These are phyloP conservation scores for Pichia thaimueangensis DNA, from an alignment of 805 yeast genomes.

Conservation along the genomic window DNA sequence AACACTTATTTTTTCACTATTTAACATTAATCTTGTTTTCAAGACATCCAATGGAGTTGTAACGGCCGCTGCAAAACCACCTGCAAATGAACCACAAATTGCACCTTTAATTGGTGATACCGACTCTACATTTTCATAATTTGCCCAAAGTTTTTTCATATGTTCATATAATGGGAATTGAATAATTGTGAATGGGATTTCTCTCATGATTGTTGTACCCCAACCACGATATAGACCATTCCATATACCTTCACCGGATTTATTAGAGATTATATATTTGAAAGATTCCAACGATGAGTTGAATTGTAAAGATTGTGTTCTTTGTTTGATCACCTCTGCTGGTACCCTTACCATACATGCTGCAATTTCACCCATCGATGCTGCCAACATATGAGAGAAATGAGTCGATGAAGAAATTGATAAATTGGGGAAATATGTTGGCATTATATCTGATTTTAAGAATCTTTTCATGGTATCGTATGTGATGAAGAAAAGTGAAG, in stretches of 20 bases:
- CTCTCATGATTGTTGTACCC: slow-evolving; percentile 87
- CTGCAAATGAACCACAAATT: slow-evolving; percentile 74
- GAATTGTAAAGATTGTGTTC: slow-evolving; percentile 72
- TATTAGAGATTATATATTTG: slow-evolving; percentile 50
- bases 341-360: slow-evolving; percentile 96
- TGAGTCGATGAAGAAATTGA: slow-evolving; percentile 29
- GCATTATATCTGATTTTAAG: slow-evolving; percentile 21
- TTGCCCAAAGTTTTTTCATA: slow-evolving; percentile 57
- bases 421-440: slow-evolving; percentile 14
- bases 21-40: slow-evolving; percentile 82
- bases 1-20: slow-evolving; percentile 42
- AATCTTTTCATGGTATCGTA: slow-evolving; percentile 66
- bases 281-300: slow-evolving; percentile 63
- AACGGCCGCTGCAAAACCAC: slow-evolving; percentile 73
- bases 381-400: slow-evolving; percentile 74
- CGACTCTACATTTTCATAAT: slow-evolving; percentile 32
- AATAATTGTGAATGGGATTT: slow-evolving; percentile 92
- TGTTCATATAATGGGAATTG: slow-evolving; percentile 93
- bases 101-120: slow-evolving; percentile 74
- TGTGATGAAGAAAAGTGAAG: slow-evolving; percentile 71
- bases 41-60: slow-evolving; percentile 79
- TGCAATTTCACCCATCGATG: slow-evolving; percentile 84
- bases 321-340: slow-evolving; percentile 91
- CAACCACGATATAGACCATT: slow-evolving; percentile 89
- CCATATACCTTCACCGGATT: slow-evolving; percentile 70